Evolutionary conservation across 768 basidiomycete genomes (phyloP), one percentile per base, ranked within the genome.

Genomic region (Pilatotrama ljubarskyi): DNA sequence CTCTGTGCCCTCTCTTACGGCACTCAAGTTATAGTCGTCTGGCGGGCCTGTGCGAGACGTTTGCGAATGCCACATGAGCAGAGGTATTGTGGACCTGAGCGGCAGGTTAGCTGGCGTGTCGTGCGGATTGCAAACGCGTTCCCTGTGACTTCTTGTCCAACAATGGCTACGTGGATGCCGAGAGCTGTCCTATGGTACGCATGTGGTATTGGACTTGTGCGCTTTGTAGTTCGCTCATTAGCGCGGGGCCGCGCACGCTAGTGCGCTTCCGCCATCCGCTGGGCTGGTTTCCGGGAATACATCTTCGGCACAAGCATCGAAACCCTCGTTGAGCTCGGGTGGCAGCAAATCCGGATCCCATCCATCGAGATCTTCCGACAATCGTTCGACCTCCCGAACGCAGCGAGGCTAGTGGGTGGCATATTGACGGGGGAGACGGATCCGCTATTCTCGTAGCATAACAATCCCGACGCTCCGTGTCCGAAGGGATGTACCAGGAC

Each of bases 131-230:
- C n/a, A n/a, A n/a, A n/a, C n/a, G n/a, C n/a, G n/a, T n/a, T n/a
- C n/a, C n/a, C n/a, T n/a, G n/a, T n/a, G n/a, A n/a, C n/a, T n/a
- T n/a, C n/a, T n/a, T n/a, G n/a, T n/a, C n/a, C n/a, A n/a, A n/a
- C n/a, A n/a, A n/a, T n/a, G n/a, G n/a, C n/a, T n/a, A n/a, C n/a
- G n/a, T n/a, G n/a, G n/a, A 62, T 51, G 61, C 61, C 1, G 61
- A 62, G 55, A 62, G 61, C 38, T 62, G 61, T 22, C 55, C 61
- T 6, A 62, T 62, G 61, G 61, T 57, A 15, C 42, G 61, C 26
- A 6, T 8, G 10, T n/a, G 22, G 13, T 1, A 13, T 20, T 8
- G 32, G 1, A 6, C 11, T 35, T 17, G 10, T 36, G 11, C 13
- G 7, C n/a, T n/a, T n/a, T n/a, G n/a, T 26, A 4, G 15, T 15